A percentile compares a stretch with the other conserved stretches of the same genome.
Conservation (phyloP, 2,329 filamentous ascomycete species). For the Phyllosticta citriasiana region DNA sequence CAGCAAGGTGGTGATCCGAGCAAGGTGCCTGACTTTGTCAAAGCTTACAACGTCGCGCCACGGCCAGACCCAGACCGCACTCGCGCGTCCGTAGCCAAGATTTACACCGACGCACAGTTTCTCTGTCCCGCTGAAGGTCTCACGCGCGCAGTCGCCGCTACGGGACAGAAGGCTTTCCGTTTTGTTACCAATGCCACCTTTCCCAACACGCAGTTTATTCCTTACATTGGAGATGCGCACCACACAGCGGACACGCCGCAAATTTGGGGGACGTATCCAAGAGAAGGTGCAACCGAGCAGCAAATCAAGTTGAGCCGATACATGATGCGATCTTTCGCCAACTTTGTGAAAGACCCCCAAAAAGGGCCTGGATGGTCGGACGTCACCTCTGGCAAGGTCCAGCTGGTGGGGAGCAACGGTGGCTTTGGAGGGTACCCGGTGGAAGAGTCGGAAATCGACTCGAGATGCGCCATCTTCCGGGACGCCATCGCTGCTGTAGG, state of each 20-base stretch:
- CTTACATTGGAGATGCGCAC: neutral
- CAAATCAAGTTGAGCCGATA: neutral
- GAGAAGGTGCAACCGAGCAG: neutral
- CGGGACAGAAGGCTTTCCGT: neutral
- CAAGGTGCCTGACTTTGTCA: neutral
- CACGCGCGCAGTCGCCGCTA: neutral
- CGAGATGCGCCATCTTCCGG: neutral
- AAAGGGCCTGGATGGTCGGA: neutral
- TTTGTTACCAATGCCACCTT: neutral
- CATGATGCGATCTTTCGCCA: neutral
- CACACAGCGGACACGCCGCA: neutral
- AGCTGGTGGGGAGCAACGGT: neutral
- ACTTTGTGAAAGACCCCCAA: neutral
- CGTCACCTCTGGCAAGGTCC: neutral
- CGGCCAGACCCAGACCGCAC: neutral
- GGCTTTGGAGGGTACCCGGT: neutral
- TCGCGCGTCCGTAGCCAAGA: neutral
- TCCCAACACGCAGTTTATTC: neutral
- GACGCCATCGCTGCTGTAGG: neutral
- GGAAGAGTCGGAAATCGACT: neutral
- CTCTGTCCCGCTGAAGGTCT: neutral
- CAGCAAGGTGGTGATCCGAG: neutral
- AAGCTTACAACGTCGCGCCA: neutral
- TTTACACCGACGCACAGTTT: neutral
- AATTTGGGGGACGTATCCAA: neutral